Base-by-base conservation (phyloP, 305 asterid species). In the Fraxinus albicans region DNA sequence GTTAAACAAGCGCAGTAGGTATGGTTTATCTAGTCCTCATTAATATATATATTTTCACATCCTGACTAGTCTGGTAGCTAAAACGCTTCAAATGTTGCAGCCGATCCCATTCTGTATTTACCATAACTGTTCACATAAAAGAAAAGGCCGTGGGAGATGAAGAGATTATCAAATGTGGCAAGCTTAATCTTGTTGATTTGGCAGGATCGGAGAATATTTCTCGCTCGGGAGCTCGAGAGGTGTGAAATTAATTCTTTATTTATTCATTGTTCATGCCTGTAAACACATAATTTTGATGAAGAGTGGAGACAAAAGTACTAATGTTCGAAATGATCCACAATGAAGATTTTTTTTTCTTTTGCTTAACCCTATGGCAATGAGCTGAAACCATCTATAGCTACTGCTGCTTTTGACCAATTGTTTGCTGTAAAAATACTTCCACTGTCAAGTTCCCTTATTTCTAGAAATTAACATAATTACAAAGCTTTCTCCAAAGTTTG, bases 191-290 rank as follows among this genome's bases (percentile, higher is more conserved):
- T 88, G 97, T 94, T 84, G 97, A 94, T 89, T 87, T 94, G 87
- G 97, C 97, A 33, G 98, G 98, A 81, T 94, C 97, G 74, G 97
- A 94, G 88, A 94, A 94, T 84, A 94, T 94, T 76, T 87, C 86
- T 79, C 93, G 98, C 47, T 94, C 96, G 33, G 97, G 98, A 80
- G 94, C 95, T 74, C 90, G 96, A 73, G 98, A 94, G 97, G 98
- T 94, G 87, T 47, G 82, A 29, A 77, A 72, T 72, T 42, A 33
- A 65, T 53, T 60, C 44, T 75, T 27, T 34, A 21, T 19, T 72
- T 17, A 29, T 72, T 15, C 44, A 31, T 33, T 15, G 2, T 72
- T 34, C 77, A 13, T 72, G 27, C n/a, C 76, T 72, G 13, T 72
- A 17, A 72, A 15, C 76, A 69, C 19, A 69, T 69, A 69, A 67